phyloP scores from a whole-genome alignment of 2,329 filamentous ascomycete species.

The Elsinoe perseae region DNA sequence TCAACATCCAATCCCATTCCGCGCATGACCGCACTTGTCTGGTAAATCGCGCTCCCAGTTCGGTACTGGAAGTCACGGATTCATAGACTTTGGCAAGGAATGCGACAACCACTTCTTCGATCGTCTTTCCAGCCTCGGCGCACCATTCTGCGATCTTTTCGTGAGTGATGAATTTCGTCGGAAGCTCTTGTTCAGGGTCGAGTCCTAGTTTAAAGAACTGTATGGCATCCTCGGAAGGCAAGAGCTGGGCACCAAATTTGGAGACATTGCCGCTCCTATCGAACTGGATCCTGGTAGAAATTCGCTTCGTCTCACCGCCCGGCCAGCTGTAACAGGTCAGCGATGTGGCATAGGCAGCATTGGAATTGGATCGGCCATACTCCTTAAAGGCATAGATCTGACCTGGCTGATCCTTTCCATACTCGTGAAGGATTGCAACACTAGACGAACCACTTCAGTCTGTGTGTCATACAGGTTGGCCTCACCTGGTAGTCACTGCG shows the following conservation, averaged over 20 bases:
- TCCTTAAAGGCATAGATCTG: not conserved
- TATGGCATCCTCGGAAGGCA: not conserved
- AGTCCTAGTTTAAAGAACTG: not conserved
- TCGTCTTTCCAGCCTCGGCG: not conserved
- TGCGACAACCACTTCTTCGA: not conserved
- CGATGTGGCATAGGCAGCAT: not conserved
- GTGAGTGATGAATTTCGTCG: not conserved
- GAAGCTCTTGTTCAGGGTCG: not conserved
- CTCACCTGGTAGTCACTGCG: not conserved
- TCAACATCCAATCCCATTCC: conserved; percentile 55
- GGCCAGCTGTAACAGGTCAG: not conserved
- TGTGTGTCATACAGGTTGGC: not conserved
- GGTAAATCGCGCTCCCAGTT: not conserved
- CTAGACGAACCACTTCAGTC: not conserved
- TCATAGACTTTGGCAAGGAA: not conserved
- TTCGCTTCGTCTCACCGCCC: not conserved
- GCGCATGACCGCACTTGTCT: not conserved
- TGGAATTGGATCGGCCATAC: not conserved
- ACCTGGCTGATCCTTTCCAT: not conserved
- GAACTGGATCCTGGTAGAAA: not conserved
- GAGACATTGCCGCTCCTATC: not conserved
- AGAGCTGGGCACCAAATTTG: not conserved
- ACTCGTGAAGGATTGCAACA: not conserved
- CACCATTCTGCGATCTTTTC: not conserved
- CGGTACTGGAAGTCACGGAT: not conserved